Conservation (phyloP, 176 grass and related monocot species). For the Thalia dealbata region DNA sequence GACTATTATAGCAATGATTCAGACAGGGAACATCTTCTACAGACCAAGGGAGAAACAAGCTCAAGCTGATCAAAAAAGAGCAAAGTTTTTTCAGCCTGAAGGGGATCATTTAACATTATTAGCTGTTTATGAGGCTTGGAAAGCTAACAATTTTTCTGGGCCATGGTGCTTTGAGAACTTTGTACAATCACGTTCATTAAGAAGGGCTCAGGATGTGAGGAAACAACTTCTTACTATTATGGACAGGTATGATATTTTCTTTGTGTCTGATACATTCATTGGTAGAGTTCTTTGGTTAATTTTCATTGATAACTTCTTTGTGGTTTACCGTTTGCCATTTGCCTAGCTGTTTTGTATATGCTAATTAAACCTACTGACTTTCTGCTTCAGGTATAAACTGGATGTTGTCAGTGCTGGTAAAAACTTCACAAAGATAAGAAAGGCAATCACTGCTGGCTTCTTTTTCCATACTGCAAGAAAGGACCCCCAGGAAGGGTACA, state of each 20-base stretch:
- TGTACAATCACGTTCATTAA: slow-evolving; percentile 73
- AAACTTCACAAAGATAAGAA: slow-evolving; percentile 87
- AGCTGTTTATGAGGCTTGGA: slow-evolving; percentile 97
- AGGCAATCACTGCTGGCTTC: slow-evolving; percentile 89
- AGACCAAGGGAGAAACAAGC: slow-evolving; percentile 90
- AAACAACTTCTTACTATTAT: slow-evolving; percentile 96
- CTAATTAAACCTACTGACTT: background rate
- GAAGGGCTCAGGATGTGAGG: slow-evolving; percentile 81
- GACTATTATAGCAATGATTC: slow-evolving; percentile 94
- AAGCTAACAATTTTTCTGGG: slow-evolving; percentile 87
- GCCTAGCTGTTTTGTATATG: background rate
- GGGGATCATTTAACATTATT: slow-evolving; percentile 89
- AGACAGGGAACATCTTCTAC: slow-evolving; percentile 92
- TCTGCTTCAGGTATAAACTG: slow-evolving; percentile 61
- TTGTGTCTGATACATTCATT: slow-evolving; percentile 15
- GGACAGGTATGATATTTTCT: slow-evolving; percentile 53
- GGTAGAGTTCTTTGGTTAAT: background rate
- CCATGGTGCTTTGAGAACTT: slow-evolving; percentile 99
- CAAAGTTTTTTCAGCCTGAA: slow-evolving; percentile 93
- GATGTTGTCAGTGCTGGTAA: slow-evolving; percentile 74
- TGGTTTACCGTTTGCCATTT: background rate
- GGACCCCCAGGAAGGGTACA: slow-evolving; percentile 85
- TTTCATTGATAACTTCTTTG: background rate
- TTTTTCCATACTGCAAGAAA: slow-evolving; percentile 80
- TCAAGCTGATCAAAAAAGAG: slow-evolving; percentile 81